Conservation (phyloP, 225 moss, liverwort and hornwort genomes). For the Pseudisothecium myosuroides region DNA sequence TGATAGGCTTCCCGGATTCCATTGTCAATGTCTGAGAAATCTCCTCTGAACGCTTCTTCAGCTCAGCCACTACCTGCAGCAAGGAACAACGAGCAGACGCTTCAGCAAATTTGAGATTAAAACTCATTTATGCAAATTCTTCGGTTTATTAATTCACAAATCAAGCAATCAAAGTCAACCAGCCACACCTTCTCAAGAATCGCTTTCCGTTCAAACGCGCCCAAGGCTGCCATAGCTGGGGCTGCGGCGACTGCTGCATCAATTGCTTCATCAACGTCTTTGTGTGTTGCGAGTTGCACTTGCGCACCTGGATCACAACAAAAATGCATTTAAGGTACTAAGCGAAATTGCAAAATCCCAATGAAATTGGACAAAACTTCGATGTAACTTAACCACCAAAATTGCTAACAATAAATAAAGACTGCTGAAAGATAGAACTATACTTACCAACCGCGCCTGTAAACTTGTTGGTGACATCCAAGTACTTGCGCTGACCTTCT, state of each 20-base stretch:
- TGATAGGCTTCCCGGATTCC: conserved; percentile 90
- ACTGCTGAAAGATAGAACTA: neutral
- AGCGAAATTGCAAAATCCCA: neutral
- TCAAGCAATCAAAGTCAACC: neutral
- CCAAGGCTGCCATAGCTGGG: conserved; percentile 61
- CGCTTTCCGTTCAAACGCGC: conserved; percentile 56
- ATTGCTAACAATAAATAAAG: neutral
- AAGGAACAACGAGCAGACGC: neutral
- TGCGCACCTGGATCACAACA: conserved; percentile 41
- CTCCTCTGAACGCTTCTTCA: conserved; percentile 59
- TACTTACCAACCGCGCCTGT: conserved; percentile 56
- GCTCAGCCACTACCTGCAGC: conserved; percentile 51
- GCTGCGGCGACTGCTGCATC: conserved; percentile 69
- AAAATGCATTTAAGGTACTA: neutral
- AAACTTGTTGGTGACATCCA: conserved; percentile 80
- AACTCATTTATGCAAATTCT: neutral
- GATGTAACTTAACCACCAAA: neutral
- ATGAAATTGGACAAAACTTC: neutral
- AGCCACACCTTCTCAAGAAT: conserved; percentile 55
- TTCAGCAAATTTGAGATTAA: neutral
- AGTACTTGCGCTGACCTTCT: conserved; percentile 26
- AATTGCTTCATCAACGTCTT: conserved; percentile 67
- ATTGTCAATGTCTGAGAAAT: conserved; percentile 59
- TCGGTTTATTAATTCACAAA: neutral
- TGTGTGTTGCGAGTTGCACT: conserved; percentile 59